Conservation (phyloP, 768 basidiomycete species). For the Boletus huronensis region DNA sequence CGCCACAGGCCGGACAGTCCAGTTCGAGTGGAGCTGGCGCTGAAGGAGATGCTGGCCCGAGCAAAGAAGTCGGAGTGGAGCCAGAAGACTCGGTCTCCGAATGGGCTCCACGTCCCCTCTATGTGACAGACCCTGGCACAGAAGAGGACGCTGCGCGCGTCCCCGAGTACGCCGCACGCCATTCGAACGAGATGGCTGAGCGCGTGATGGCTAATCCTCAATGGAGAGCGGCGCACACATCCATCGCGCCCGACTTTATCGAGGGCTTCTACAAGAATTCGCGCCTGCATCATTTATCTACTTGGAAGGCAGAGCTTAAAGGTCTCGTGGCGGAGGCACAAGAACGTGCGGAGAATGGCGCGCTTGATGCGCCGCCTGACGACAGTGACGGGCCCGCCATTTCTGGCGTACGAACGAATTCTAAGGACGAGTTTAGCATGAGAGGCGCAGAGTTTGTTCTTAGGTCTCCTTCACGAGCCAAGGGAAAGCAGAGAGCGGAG, state of each 20-base stretch:
- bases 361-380: conserved; percentile 5
- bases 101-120: conserved; percentile 24
- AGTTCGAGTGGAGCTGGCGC: neutral
- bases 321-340: conserved; percentile 77
- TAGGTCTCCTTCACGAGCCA: conserved; percentile 46
- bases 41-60: conserved; percentile 1
- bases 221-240: conserved; percentile 88
- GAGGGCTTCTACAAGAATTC: conserved; percentile 82
- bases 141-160: conserved; percentile 43
- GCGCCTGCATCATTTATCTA: conserved; percentile 87
- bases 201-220: conserved; percentile 78
- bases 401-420: neutral
- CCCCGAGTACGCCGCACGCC: conserved; percentile 64
- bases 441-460: conserved; percentile 46
- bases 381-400: neutral
- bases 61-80: neutral
- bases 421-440: conserved; percentile 44
- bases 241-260: conserved; percentile 81
- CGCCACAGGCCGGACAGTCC: neutral
- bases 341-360: conserved; percentile 53
- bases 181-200: conserved; percentile 69
- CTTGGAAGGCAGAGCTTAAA: conserved; percentile 90
- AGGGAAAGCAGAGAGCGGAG: conserved; percentile 50
- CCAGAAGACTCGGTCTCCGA: conserved; percentile 3
- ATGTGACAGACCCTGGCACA: conserved; percentile 41